A percentile compares a stretch with the other conserved stretches of the same genome.
phyloP scores from a whole-genome alignment of 2,329 filamentous ascomycete genomes.

The Claviceps arundinis region DNA sequence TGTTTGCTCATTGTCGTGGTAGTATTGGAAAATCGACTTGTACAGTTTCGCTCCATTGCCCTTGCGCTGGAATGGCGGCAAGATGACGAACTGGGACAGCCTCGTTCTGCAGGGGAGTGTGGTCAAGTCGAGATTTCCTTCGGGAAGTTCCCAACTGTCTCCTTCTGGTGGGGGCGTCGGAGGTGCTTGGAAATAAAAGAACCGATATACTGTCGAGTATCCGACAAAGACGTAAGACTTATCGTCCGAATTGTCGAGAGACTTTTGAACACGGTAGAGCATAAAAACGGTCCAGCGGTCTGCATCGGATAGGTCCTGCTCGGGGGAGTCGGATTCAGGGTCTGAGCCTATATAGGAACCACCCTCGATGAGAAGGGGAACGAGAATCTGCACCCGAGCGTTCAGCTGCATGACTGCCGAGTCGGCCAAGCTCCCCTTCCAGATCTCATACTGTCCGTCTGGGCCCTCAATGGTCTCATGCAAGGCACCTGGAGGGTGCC shows the following conservation, averaged over 20 bases:
- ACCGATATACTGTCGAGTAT: constrained; percentile 82
- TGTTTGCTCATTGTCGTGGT: constrained; percentile 53
- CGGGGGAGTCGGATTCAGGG: constrained; percentile 38
- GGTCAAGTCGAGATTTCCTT: constrained; percentile 34
- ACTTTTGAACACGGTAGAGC: constrained; percentile 54
- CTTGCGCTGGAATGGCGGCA: constrained; percentile 73
- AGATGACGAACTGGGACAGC: constrained; percentile 85
- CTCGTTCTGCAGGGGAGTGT: constrained; percentile 64
- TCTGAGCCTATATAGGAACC: constrained; percentile 56
- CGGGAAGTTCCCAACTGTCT: constrained; percentile 30
- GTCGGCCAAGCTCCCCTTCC: constrained; percentile 64
- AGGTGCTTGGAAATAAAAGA: constrained; percentile 49
- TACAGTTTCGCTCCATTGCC: constrained; percentile 76
- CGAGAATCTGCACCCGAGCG: constrained; percentile 68
- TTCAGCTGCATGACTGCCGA: constrained; percentile 56
- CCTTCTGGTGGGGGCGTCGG: constrained; percentile 28
- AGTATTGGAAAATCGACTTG: constrained; percentile 59
- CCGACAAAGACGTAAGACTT: constrained; percentile 71
- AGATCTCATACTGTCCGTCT: constrained; percentile 65
- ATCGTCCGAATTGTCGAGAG: constrained; percentile 24
- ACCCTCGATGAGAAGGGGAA: constrained; percentile 83
- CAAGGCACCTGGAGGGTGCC: constrained; percentile 64
- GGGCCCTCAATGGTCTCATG: constrained; percentile 49
- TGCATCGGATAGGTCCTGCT: constrained; percentile 56
- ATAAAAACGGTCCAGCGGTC: constrained; percentile 90